These are phyloP conservation scores for Ceratobasidium sp. DNA, from an alignment of 1,284 basidiomycete genomes.

Conservation along the genomic window DNA sequence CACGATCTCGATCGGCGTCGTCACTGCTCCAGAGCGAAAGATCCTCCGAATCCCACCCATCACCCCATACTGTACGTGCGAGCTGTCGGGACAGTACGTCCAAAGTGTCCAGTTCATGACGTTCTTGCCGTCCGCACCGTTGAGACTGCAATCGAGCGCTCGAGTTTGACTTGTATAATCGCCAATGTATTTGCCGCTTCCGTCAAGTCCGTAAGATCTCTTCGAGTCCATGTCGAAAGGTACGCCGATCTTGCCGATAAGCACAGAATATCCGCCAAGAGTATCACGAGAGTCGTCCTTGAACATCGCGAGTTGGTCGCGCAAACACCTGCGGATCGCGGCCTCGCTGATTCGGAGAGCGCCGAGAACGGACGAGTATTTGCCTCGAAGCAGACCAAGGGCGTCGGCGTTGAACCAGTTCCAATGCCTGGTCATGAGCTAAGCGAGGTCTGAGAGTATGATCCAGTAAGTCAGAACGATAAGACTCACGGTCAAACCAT, in stretches of 20 bases:
- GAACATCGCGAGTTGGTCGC: slow-evolving; percentile 87
- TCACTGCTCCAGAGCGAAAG: slow-evolving; percentile 90
- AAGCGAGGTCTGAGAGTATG: slow-evolving; percentile 11
- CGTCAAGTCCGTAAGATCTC: slow-evolving; percentile 85
- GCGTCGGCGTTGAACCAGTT: slow-evolving; percentile 99
- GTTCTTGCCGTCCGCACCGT: slow-evolving; percentile 89
- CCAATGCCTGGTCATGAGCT: slow-evolving; percentile 88
- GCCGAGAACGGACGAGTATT: slow-evolving; percentile 72
- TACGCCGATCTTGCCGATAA: slow-evolving; percentile 96
- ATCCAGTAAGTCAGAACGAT: slow-evolving; percentile 43
- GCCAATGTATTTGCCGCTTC: slow-evolving; percentile 74
- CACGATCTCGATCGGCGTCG: slow-evolving; percentile 66
- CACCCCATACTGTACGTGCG: slow-evolving; percentile 85
- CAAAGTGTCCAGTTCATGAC: slow-evolving; percentile 88
- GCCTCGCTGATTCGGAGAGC: slow-evolving; percentile 78
- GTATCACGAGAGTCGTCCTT: slow-evolving; percentile 79
- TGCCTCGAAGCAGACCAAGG: slow-evolving; percentile 88
- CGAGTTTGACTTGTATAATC: slow-evolving; percentile 86
- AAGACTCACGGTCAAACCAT: slow-evolving; percentile 78
- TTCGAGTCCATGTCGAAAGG: slow-evolving; percentile 94
- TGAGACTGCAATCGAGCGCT: slow-evolving; percentile 93
- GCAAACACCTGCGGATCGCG: slow-evolving; percentile 86
- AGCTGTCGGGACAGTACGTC: slow-evolving; percentile 88
- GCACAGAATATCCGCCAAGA: slow-evolving; percentile 80
- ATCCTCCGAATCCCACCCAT: slow-evolving; percentile 98